Base-by-base conservation (phyloP, 148 eudicot genomes). In the Chenopodium quinoa region DNA sequence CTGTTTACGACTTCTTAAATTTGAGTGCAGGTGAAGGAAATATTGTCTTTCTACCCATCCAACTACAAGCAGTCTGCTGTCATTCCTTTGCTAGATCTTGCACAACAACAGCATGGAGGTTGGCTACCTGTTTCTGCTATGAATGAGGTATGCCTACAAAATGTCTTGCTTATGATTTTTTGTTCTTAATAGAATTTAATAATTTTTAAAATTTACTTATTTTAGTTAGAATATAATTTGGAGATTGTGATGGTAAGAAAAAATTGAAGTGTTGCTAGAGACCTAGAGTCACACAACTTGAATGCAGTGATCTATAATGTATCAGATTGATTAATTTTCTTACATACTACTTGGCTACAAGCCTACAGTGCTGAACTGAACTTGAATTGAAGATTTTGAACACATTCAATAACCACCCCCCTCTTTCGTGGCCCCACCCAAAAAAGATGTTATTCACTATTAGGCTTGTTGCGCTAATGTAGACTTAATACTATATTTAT, bases 71-170 rank as follows among this genome's bases (percentile, higher is more conserved):
- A 94, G 84, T 96, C 99, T 71, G 99, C 99, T 34, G 98, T 94
- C 79, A 96, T 96, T 82, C 99, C 98, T 56, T 81, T 96, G 89
- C 88, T 96, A 70, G 99, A 96, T 89, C 94, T 96, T 84, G 99
- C 98, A 31, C 99, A 96, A 86, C 98, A 96, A 81, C 98, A 94
- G 79, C 92, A 96, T 86, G 97, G 98, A 79, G 99, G 99, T 19
- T 96, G 99, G 99, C 97, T 96, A 80, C 89, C 99, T 83, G 99
- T 96, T 85, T 96, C 99, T 76, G 98, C 99, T 56, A 96, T 96
- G 98, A 92, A 96, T 84, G 98, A 92, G 89, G 98, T 96, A 90
- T 77, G 77, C 10, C 74, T 23, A 71, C 23, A 40, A 19, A 34
- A 17, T 63, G n/a, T 77, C n/a, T 48, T 63, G 71, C 71, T 77